Evolutionary conservation across 257 asterid species (phyloP).

Genomic region (Nyctanthes arbortristis): DNA sequence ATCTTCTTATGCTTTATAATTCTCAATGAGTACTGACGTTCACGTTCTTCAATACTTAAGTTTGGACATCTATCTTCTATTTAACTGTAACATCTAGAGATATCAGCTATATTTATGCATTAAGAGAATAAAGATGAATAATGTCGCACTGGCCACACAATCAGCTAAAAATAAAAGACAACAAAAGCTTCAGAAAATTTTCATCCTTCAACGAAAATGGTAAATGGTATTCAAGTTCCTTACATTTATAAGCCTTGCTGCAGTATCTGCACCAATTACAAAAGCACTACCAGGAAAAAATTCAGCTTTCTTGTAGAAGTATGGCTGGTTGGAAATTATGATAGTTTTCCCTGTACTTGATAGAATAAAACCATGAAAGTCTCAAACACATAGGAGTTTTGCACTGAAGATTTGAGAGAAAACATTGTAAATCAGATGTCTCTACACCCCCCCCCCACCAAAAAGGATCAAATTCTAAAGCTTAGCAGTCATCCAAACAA

Average conservation of each 20-base stretch:
- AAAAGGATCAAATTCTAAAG: neutral
- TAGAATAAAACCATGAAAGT: constrained; percentile 21
- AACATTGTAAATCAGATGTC: too few species aligned
- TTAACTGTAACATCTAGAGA: too few species aligned
- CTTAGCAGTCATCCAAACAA: neutral
- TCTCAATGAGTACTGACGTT: too few species aligned
- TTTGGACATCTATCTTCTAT: too few species aligned
- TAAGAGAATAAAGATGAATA: too few species aligned
- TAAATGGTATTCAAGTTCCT: constrained; percentile 36
- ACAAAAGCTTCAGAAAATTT: neutral
- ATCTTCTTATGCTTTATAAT: too few species aligned
- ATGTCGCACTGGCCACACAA: neutral
- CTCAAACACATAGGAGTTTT: constrained; percentile 19
- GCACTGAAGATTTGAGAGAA: neutral
- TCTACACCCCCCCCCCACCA: too few species aligned
- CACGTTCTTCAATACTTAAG: too few species aligned
- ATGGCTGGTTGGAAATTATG: constrained; percentile 94
- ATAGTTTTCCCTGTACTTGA: constrained; percentile 73
- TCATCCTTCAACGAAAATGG: neutral
- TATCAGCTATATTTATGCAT: too few species aligned
- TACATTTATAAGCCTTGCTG: constrained; percentile 80
- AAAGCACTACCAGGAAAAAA: constrained; percentile 95
- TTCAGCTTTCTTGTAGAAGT: constrained; percentile 90
- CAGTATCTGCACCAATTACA: constrained; percentile 92
- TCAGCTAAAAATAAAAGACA: neutral